Base-by-base conservation (phyloP, 257 asterid species). In the Solanum lycopersicoides region DNA sequence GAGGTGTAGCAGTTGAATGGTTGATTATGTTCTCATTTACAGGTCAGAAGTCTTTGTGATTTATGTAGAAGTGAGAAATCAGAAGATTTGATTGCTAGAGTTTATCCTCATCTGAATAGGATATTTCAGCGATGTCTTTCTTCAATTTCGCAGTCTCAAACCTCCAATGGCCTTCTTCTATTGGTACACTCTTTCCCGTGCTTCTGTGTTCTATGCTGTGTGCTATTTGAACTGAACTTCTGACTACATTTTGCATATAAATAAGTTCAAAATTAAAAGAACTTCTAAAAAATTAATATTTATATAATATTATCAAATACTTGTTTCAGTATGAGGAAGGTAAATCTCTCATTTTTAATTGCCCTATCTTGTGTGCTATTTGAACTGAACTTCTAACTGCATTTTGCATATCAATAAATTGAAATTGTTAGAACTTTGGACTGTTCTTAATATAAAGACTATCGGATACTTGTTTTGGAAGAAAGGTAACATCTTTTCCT, bases 71-170 rank as follows among this genome's bases (percentile, higher is more conserved):
- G 89, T 86, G 96, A 94, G 85, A 92, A 96, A 10, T 93, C 99
- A 20, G 98, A 96, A 82, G 99, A 94, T 86, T 90, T 94, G 74
- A 92, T 94, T 7, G 96, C 95, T 88, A 93, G 98, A 93, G 94
- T 93, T 90, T 94, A 92, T 90, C 99, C 99, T 39, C 93, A 94
- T 89, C 93, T 96, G 37, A 96, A 91, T 86, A 95, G 95, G 91
- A 94, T 94, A 87, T 95, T 95, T 83, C 98, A 95, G 80, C 98
- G 97, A 20, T 92, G 94, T 25, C 92, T 93, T 88, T 91, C 97
- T 37, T 94, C 98, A 16, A 93, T 92, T 88, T 91, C 98, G 21
- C 95, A 94, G 90, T 91, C 94, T 75, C 95, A 91, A 73, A 92
- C 96, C 56, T 94, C 98, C 23, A 92, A 90, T 86, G 94, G 97